Evolutionary conservation across 2,329 filamentous ascomycete species (phyloP).

Genomic region (Alternaria arbusti): DNA sequence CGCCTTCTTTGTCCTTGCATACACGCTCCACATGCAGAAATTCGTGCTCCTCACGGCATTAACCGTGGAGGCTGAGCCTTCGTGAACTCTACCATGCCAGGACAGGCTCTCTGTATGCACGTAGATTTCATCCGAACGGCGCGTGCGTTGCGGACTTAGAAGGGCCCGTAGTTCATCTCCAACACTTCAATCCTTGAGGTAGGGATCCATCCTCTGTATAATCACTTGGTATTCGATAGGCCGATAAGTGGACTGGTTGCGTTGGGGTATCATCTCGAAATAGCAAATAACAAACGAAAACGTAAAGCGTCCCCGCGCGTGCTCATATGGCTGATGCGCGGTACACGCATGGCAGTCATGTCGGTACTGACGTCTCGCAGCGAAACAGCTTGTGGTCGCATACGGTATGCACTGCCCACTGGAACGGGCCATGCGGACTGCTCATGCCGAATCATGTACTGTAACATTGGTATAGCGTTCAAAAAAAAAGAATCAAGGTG

Average conservation of each 20-base stretch:
- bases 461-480: background rate
- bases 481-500: constrained; percentile 22
- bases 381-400: background rate
- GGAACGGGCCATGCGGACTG: background rate
- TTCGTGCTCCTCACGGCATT: background rate
- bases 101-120: background rate
- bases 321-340: background rate
- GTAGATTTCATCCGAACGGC: background rate
- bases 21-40: background rate
- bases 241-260: constrained; percentile 5
- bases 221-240: constrained; percentile 7
- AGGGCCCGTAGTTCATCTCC: background rate
- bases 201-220: constrained; percentile 4
- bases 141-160: background rate
- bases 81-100: background rate
- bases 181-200: background rate
- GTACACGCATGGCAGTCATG: background rate
- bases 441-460: background rate
- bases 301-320: constrained; percentile 9
- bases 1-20: background rate
- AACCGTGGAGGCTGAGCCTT: background rate
- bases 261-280: constrained; percentile 15
- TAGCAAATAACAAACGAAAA: constrained; percentile 15
- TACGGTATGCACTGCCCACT: background rate
- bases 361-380: background rate